Conservation (phyloP, 2,329 filamentous ascomycete species). For the Penicillium nordicum region DNA sequence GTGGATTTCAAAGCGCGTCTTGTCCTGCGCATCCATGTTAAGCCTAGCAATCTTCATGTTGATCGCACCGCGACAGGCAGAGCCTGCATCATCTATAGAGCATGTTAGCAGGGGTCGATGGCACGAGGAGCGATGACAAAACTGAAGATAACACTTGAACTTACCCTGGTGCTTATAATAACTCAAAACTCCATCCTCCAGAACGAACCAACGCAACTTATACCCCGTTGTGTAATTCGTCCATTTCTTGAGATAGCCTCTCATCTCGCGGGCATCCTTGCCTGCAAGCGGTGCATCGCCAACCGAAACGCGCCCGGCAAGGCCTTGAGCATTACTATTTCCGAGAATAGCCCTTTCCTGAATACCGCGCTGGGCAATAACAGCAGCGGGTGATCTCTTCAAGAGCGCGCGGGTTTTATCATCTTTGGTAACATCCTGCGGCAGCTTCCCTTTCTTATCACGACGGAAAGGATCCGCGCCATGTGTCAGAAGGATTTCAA, state of each 20-base stretch:
- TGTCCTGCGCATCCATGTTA: constrained; percentile 95
- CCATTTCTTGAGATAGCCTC: constrained; percentile 98
- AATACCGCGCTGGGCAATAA: constrained; percentile 88
- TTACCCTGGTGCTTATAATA: constrained; percentile 94
- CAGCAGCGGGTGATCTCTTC: constrained; percentile 90
- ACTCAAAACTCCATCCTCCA: constrained; percentile 94
- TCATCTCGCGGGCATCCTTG: constrained; percentile 93
- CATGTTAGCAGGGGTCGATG: not conserved
- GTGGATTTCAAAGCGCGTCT: constrained; percentile 95
- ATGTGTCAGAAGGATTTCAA: constrained; percentile 85
- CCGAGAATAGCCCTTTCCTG: constrained; percentile 96
- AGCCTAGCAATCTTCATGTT: constrained; percentile 96
- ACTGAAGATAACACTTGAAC: not conserved
- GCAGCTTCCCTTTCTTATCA: constrained; percentile 90
- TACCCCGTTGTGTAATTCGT: constrained; percentile 98
- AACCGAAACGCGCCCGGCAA: constrained; percentile 47
- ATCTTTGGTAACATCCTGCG: constrained; percentile 94
- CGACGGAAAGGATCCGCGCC: constrained; percentile 94
- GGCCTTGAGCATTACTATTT: constrained; percentile 59
- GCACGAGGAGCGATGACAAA: constrained; percentile 16
- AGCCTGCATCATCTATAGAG: constrained; percentile 75
- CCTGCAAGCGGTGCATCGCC: constrained; percentile 59
- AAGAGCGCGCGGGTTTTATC: constrained; percentile 83
- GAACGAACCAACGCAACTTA: constrained; percentile 94
- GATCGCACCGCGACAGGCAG: constrained; percentile 93